Base-by-base conservation (phyloP, 2,329 filamentous ascomycete species). In the Aspergillus amoenus region DNA sequence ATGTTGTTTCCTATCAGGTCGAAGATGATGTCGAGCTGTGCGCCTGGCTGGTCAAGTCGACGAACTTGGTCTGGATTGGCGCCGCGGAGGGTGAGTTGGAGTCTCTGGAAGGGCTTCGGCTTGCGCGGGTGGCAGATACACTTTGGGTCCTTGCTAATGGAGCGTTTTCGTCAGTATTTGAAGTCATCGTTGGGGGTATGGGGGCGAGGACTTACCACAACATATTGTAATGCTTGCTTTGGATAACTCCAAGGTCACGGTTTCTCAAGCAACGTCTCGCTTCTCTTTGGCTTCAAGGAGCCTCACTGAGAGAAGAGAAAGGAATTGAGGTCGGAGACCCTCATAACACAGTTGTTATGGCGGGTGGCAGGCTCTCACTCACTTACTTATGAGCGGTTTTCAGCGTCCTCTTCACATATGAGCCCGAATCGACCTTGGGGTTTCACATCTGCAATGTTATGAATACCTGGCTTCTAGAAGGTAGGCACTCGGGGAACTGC, bases 11-110 rank as follows among this genome's bases (percentile, higher is more conserved):
- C 48, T 52, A 67, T 40, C 11, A 68, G 43, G 40, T 70, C 66
- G 49, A 69, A 71, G 3, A 57, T 49, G 4, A 65, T 62, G 37
- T 70, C 66, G 15, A 71, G 59, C 42, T 66, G 60, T n/a, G 62
- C 51, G 4, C 57, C 43, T 8, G 46, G n/a, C 12, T 61, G 60
- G 41, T 66, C 57, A 12, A 71, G 44, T 21, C 55, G 58, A 47
- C 42, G 41, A 24, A 56, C 41, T 27, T 69, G 52, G 6, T 54
- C 56, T n/a, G 58, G 37, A 21, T 58, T 46, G 4, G 52, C 17
- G 7, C 63, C 64, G 21, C 53, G 55, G 12, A 68, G 41, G 9
- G 61, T 30, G 5, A 68, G 39, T 21, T 65, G 37, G 18, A 70
- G 40, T 17, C 65, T 57, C 15, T 42, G 48, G 18, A 27, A 42